Conservation (phyloP, 2,329 filamentous ascomycete genomes). For the Dothiorella sarmentorum region DNA sequence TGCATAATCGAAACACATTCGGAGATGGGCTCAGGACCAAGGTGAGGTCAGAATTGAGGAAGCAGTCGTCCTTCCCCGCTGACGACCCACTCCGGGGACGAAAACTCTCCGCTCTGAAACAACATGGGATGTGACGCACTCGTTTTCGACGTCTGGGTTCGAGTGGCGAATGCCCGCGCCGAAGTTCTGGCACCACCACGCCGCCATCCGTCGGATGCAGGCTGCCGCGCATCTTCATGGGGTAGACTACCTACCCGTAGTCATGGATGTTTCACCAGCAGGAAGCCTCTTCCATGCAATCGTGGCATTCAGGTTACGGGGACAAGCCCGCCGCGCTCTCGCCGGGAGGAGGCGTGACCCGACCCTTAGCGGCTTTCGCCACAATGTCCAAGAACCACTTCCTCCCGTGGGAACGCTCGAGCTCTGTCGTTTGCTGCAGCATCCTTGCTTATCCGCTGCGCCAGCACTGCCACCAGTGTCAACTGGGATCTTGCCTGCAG, state of each 20-base stretch:
- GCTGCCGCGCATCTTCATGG: neutral
- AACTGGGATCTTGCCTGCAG: constrained; percentile 5
- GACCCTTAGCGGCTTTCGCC: neutral
- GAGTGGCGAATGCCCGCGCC: neutral
- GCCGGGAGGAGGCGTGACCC: neutral
- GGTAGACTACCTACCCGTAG: neutral
- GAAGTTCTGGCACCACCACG: neutral
- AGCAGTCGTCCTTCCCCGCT: neutral
- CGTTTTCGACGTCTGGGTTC: neutral
- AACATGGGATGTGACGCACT: constrained; percentile 4
- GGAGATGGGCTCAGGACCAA: constrained; percentile 1
- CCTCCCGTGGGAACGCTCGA: neutral
- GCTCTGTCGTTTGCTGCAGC: neutral
- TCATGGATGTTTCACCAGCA: neutral
- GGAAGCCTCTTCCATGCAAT: neutral
- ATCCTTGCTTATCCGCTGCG: no score
- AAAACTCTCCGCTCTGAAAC: neutral
- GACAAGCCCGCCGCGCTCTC: neutral
- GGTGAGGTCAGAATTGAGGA: neutral
- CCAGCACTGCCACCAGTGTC: constrained; percentile 1
- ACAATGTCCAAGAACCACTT: neutral
- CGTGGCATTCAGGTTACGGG: neutral
- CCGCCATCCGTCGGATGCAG: neutral
- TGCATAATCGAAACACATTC: neutral
- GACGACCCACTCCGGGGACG: neutral